Evolutionary conservation across 306 rosid genomes (phyloP).

Genomic region (Quercus gilva): DNA sequence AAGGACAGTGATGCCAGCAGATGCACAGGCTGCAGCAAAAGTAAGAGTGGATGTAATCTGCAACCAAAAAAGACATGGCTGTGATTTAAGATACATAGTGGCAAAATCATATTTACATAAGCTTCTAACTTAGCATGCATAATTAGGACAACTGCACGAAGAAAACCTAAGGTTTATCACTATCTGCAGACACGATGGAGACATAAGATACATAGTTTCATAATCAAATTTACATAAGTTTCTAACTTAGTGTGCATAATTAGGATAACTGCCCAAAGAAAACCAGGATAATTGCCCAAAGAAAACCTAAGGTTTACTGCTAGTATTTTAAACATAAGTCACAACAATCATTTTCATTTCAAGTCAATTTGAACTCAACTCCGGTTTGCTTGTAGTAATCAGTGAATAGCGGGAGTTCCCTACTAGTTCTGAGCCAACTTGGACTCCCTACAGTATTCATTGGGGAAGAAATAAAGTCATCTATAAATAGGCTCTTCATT

Average conservation of each 20-base stretch:
- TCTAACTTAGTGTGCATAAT: not conserved
- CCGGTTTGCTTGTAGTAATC: not conserved
- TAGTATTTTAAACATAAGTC: not conserved
- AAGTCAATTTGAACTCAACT: not conserved
- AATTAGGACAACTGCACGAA: not conserved
- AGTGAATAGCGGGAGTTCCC: not conserved
- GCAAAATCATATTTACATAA: not conserved
- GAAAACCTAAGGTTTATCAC: not conserved
- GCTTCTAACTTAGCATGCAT: not conserved
- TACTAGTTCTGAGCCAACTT: not conserved
- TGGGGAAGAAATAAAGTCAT: not conserved
- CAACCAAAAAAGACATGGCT: constrained; percentile 18
- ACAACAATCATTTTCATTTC: not conserved
- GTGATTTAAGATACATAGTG: constrained; percentile 3
- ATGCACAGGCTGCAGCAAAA: constrained; percentile 96
- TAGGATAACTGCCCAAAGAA: too few relatives aligned
- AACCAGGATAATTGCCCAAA: not conserved
- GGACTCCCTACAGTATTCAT: not conserved
- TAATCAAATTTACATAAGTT: not conserved
- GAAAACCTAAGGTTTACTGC: not conserved
- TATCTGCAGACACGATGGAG: constrained; percentile 48
- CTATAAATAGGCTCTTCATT: not conserved
- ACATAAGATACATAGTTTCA: not conserved
- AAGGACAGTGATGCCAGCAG: constrained; percentile 91
- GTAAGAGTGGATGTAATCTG: constrained; percentile 82